Percentiles rank a stretch among this genome's conserved stretches.
phyloP scores from a whole-genome alignment of 164 flowering plant genomes.

The Magnolia kwangsiensis region DNA sequence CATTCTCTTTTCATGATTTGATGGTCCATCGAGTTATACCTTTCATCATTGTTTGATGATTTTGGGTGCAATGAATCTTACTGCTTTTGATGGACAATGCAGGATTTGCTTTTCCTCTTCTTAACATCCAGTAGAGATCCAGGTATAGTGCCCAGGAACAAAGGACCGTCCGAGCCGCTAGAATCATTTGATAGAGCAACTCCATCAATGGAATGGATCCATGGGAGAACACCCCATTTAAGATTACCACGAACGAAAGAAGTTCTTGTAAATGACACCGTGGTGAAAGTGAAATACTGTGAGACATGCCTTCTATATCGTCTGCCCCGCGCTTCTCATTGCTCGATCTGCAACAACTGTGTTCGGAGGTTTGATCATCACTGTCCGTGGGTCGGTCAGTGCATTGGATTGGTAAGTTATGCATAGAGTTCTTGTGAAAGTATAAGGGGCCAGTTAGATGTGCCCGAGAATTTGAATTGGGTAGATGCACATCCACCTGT shows the following conservation, averaged over 20 bases:
- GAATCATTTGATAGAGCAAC: constrained; percentile 42
- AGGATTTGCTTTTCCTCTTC: constrained; percentile 77
- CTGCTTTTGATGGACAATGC: constrained; percentile 23
- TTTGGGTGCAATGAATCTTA: neutral
- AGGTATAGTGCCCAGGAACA: constrained; percentile 83
- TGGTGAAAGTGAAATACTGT: constrained; percentile 77
- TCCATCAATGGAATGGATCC: constrained; percentile 85
- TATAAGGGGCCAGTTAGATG: neutral
- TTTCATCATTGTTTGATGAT: neutral
- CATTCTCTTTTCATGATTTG: neutral
- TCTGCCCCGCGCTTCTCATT: constrained; percentile 93
- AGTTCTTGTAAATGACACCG: constrained; percentile 61
- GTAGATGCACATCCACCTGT: no score
- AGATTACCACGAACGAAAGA: constrained; percentile 71
- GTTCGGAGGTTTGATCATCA: constrained; percentile 95
- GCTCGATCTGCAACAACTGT: constrained; percentile 96
- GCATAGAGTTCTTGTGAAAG: neutral
- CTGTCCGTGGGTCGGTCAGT: constrained; percentile 99
- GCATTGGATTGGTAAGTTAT: constrained; percentile 80
- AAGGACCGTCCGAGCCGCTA: constrained; percentile 61
- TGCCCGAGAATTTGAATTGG: neutral
- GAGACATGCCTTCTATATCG: constrained; percentile 93
- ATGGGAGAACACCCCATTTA: constrained; percentile 51
- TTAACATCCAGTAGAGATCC: constrained; percentile 91
- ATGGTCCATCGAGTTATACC: neutral